Evolutionary conservation across 441 rosid genomes (phyloP), one percentile per base, ranked within the genome.

Genomic region (Populus tomentosa): DNA sequence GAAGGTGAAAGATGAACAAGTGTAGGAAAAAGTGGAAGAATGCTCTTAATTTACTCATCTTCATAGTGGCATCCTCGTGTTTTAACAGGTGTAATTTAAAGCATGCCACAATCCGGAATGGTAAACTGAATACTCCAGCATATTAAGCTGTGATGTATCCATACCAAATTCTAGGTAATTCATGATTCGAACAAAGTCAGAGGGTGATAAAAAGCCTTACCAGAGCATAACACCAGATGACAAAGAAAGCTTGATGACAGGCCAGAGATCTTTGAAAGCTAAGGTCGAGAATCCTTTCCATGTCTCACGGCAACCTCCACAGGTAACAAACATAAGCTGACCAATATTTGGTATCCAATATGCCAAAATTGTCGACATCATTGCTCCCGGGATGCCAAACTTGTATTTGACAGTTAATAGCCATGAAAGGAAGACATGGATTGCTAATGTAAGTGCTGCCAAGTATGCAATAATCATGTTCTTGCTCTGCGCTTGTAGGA

Each of bases 401-500:
- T 83, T 81, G 73, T 75, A 86, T 46, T 85, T 85, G 24, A 87
- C 79, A 50, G 85, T 87, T 35, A 92, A 73, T 7, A 94, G 89
- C 98, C 97, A 94, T 0, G 97, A 90, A 71, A 94, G 86, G 28
- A 83, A 66, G 38, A 85, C 38, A 71, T 93, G 98, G 67, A 89
- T 77, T 0, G 26, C 42, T 6, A 89, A 38, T 0, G 95, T 69
- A 75, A 79, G 63, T 2, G 92, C 94, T 0, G 94, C 93, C 70
- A 87, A 67, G 80, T 87, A 94, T 2, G 92, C 84, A 79, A 92
- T 92, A 50, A 94, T 86, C 77, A 76, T 69, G 84, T 92, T 94
- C 87, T 87, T 94, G 90, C 94, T 90, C 83, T 92, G 95, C 11
- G 97, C 90, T 80, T 94, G 94, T 23, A 94, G 87, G 77, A 87